These are phyloP conservation scores for Wallacemonas sp. DNA, from an alignment of 208 protist genomes.

Conservation along the genomic window DNA sequence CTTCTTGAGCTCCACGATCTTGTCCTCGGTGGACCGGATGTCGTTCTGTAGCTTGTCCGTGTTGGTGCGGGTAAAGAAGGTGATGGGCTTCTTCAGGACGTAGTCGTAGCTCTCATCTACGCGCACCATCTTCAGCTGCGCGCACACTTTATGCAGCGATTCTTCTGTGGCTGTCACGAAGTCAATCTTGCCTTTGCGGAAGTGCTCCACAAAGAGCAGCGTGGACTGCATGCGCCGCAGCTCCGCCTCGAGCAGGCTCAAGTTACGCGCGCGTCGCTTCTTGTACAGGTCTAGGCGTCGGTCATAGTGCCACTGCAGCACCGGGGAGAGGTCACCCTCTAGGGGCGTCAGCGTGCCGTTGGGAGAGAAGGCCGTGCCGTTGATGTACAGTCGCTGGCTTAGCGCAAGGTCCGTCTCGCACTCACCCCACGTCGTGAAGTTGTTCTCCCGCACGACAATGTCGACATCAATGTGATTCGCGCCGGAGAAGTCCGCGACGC, in stretches of 20 bases:
- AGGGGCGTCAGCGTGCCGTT: slow-evolving; percentile 77
- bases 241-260: slow-evolving; percentile 66
- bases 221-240: slow-evolving; percentile 73
- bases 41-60: slow-evolving; percentile 72
- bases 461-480: slow-evolving; percentile 92
- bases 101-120: slow-evolving; percentile 86
- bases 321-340: slow-evolving; percentile 65
- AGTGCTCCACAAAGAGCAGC: slow-evolving; percentile 81
- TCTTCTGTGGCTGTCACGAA: slow-evolving; percentile 81
- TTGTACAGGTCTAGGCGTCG: slow-evolving; percentile 90
- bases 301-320: slow-evolving; percentile 92
- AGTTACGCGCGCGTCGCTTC: slow-evolving; percentile 73
- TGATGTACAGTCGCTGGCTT: slow-evolving; percentile 76
- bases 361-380: slow-evolving; percentile 87
- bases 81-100: slow-evolving; percentile 87
- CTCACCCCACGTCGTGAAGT: slow-evolving; percentile 69
- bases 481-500: slow-evolving; percentile 89
- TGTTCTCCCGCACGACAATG: slow-evolving; percentile 61
- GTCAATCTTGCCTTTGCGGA: slow-evolving; percentile 83
- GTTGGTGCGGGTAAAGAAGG: slow-evolving; percentile 85
- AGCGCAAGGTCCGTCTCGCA: slow-evolving; percentile 73
- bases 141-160: slow-evolving; percentile 65
- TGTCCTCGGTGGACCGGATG: slow-evolving; percentile 54
- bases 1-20: slow-evolving; percentile 75
- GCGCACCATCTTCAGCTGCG: slow-evolving; percentile 64